Base-by-base conservation (phyloP, 257 asterid species). In the Eucommia ulmoides region DNA sequence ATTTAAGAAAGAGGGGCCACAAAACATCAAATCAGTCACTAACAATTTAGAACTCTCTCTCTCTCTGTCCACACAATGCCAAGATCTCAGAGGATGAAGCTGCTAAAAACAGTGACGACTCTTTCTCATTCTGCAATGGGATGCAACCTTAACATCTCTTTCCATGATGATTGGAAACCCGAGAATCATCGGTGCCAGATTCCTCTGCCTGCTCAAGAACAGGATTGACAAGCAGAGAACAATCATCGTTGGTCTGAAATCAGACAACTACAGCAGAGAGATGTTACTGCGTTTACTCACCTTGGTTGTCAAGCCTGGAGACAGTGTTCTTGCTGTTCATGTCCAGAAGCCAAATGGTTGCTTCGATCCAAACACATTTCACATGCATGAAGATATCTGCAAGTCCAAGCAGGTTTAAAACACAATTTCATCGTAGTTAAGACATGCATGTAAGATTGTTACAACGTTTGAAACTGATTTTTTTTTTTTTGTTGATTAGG, bases 311-410 rank as follows among this genome's bases (percentile, higher is more conserved):
- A 20, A 24, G 22, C 63, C 64, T 0, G 85, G 83, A 17, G 94
- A 85, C 52, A 60, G 33, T 49, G 82, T 85, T 24, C 65, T 82
- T 38, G 88, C 85, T 20, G 64, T 85, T 77, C 96, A 82, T 53
- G 94, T 77, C 1, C 83, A 69, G 55, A 66, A 64, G 5, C 24
- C 63, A 1, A 65, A 75, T 51, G 77, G 73, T 58, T 18, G 49
- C 14, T 82, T 85, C 23, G 94, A 82, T 73, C 88, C 88, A 21
- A 85, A 79, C 52, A 74, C 82, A 7, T 72, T 72, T 45, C 71
- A 67, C 63, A 59, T 67, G 10, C 78, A 72, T 38, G 78, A 72
- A 65, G 78, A 72, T 67, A 33, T 72, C 42, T 67, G 78, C 52
- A 72, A 72, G 59, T 67, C 68, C 54, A 72, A 72, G 59, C 74